A percentile compares a stretch with the other conserved stretches of the same genome.
Evolutionary conservation across 129 eudicot genomes (phyloP).

Genomic region (Logfia minima): DNA sequence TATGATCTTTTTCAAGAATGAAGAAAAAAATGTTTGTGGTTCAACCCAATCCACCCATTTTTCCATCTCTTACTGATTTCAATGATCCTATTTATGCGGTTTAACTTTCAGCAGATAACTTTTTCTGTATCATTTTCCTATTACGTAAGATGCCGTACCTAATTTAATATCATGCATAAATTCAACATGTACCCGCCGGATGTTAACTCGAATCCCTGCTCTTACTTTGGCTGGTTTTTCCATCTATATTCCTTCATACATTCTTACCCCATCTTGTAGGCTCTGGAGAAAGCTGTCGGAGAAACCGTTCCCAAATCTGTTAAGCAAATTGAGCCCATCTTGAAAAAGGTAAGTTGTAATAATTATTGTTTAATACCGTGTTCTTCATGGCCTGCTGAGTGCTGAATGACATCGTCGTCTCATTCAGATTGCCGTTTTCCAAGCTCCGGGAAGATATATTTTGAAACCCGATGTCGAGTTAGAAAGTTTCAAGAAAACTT

Average conservation of each 20-base stretch:
- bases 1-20: background rate
- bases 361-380: conserved; percentile 2
- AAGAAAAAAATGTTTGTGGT: background rate
- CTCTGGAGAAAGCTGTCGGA: conserved; percentile 82
- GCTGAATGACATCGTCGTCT: conserved; percentile 26
- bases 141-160: conserved; percentile 1
- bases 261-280: conserved; percentile 41
- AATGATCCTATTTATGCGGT: background rate
- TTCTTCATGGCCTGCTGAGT: conserved; percentile 11
- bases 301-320: conserved; percentile 64
- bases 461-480: conserved; percentile 65
- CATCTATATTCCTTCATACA: conserved; percentile 18
- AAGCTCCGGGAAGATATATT: conserved; percentile 81
- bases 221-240: conserved; percentile 16
- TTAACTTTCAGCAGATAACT: background rate
- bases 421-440: conserved; percentile 71
- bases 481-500: conserved; percentile 54
- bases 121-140: background rate
- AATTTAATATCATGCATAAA: conserved; percentile 2
- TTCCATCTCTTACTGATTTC: background rate
- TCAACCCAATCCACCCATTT: background rate
- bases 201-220: conserved; percentile 1
- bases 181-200: conserved; percentile 7
- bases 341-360: conserved; percentile 61
- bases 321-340: conserved; percentile 71